Conservation (phyloP, 2,329 filamentous ascomycete species). For the Ascochyta lentis region DNA sequence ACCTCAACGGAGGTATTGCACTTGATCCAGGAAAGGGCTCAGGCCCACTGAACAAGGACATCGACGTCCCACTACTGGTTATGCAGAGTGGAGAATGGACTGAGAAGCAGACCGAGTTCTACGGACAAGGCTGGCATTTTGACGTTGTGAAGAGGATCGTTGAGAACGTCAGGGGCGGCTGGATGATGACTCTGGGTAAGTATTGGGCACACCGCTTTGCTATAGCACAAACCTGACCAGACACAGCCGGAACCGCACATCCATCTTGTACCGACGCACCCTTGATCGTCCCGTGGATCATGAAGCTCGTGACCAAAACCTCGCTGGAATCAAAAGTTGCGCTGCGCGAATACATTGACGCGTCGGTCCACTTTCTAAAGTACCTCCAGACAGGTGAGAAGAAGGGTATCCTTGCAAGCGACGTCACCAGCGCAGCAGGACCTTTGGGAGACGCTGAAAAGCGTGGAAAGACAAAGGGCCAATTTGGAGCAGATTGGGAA, state of each 20-base stretch:
- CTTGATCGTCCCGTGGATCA: constrained; percentile 66
- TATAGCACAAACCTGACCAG: constrained; percentile 1
- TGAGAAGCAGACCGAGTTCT: constrained; percentile 62
- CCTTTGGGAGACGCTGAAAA: constrained; percentile 39
- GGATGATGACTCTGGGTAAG: constrained; percentile 54
- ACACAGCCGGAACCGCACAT: constrained; percentile 56
- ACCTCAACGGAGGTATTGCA: constrained; percentile 64
- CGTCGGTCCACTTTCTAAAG: constrained; percentile 64
- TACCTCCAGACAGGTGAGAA: constrained; percentile 53
- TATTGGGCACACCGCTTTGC: constrained; percentile 2
- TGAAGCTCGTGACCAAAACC: constrained; percentile 68
- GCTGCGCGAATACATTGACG: constrained; percentile 65
- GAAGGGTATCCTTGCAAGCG: constrained; percentile 59
- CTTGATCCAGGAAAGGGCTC: constrained; percentile 71
- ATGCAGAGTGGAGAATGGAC: constrained; percentile 73
- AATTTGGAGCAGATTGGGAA: constrained; percentile 50
- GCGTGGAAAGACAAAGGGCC: constrained; percentile 34
- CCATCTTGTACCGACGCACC: constrained; percentile 72
- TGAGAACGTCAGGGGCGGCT: constrained; percentile 54
- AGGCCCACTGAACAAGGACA: constrained; percentile 66
- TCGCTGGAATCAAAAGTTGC: constrained; percentile 64
- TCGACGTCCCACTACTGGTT: constrained; percentile 65
- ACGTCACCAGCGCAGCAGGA: constrained; percentile 51
- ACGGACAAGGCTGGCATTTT: constrained; percentile 67
- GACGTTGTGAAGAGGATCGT: constrained; percentile 66